Conservation (phyloP, 2,329 filamentous ascomycete species). For the Neonectria sp. region DNA sequence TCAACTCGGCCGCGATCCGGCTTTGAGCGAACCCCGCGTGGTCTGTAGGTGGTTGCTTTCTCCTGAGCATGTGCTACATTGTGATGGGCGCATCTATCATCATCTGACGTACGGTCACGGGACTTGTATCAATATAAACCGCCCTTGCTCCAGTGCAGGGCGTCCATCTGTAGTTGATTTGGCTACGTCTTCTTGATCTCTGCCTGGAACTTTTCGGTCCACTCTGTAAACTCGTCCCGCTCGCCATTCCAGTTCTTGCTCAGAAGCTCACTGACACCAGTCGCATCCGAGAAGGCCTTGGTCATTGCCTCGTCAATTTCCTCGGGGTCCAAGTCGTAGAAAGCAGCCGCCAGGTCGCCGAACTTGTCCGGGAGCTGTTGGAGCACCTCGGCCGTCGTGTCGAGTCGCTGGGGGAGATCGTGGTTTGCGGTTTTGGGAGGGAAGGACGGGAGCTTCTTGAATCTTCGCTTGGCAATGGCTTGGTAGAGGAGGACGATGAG, state of each 20-base stretch:
- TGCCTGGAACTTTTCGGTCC: slow-evolving; percentile 74
- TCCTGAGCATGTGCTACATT: background rate
- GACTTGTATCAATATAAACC: background rate
- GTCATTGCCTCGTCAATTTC: slow-evolving; percentile 73
- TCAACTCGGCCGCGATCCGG: slow-evolving; percentile 40
- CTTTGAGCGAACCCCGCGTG: slow-evolving; percentile 11
- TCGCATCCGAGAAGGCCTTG: slow-evolving; percentile 73
- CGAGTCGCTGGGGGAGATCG: slow-evolving; percentile 60
- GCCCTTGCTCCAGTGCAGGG: background rate
- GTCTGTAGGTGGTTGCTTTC: background rate
- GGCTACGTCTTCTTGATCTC: slow-evolving; percentile 63
- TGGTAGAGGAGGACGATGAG: slow-evolving; percentile 79
- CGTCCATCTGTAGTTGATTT: background rate
- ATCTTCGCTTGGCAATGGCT: slow-evolving; percentile 77
- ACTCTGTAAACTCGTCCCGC: slow-evolving; percentile 83
- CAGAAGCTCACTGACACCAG: slow-evolving; percentile 69
- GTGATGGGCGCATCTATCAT: background rate
- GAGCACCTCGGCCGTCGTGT: slow-evolving; percentile 70
- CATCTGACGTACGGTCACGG: background rate
- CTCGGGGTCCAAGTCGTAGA: slow-evolving; percentile 77
- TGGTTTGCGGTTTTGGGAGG: slow-evolving; percentile 52
- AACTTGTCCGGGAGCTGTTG: slow-evolving; percentile 76
- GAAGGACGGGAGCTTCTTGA: slow-evolving; percentile 70
- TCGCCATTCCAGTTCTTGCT: slow-evolving; percentile 73
- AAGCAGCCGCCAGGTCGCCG: slow-evolving; percentile 78